These are phyloP conservation scores for Pulveroboletus frians DNA, from an alignment of 768 basidiomycete genomes.

Conservation along the genomic window DNA sequence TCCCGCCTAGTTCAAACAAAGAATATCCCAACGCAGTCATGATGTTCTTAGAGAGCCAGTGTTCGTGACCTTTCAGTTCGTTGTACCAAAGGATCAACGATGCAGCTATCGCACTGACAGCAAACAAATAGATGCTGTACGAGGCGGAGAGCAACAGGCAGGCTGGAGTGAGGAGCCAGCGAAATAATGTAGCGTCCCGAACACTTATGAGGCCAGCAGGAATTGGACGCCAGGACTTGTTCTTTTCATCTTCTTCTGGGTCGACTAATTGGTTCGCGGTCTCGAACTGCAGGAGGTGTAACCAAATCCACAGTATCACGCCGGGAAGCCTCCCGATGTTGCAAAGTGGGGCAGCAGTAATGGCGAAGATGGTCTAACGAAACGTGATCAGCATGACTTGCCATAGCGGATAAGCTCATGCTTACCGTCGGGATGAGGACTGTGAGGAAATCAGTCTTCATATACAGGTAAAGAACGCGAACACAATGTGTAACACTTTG, in stretches of 20 bases:
- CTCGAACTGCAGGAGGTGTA: constrained; percentile 43
- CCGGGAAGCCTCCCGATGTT: constrained; percentile 19
- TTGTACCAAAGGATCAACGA: constrained; percentile 36
- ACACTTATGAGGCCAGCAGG: constrained; percentile 41
- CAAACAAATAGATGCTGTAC: constrained; percentile 29
- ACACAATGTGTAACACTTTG: constrained; percentile 6
- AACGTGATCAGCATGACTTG: background rate
- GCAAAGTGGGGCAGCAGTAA: constrained; percentile 30
- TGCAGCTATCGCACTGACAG: constrained; percentile 28
- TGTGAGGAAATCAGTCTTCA: constrained; percentile 24
- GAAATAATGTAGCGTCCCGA: constrained; percentile 32
- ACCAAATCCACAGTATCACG: constrained; percentile 41
- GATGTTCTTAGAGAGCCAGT: constrained; percentile 33
- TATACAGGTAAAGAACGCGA: constrained; percentile 22
- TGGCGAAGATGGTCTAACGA: constrained; percentile 33
- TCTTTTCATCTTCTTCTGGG: constrained; percentile 39
- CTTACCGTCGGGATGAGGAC: constrained; percentile 26
- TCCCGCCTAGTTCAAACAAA: constrained; percentile 36
- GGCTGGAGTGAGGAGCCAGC: constrained; percentile 33
- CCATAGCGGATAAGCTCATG: background rate
- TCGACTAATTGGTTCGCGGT: constrained; percentile 39
- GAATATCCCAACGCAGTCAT: constrained; percentile 36
- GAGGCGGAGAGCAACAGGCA: constrained; percentile 35
- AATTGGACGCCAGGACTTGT: constrained; percentile 43
- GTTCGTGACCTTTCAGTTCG: constrained; percentile 26